Conservation (phyloP, 78 protist genomes). For the Trichosphaerium sp. region DNA sequence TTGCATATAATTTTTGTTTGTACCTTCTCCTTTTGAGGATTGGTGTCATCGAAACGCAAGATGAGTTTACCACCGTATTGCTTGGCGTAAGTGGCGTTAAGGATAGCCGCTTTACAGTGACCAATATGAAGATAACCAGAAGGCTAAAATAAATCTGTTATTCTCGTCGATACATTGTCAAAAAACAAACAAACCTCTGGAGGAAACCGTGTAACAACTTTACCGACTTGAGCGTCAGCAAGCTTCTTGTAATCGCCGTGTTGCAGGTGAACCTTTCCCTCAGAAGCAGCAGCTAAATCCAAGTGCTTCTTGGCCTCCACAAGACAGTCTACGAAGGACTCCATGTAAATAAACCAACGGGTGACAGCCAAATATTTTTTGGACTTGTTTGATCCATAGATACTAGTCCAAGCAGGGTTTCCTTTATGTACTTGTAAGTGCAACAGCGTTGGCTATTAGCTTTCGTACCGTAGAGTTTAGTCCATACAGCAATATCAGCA, state of each 20-base stretch:
- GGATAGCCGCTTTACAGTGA: constrained; percentile 96
- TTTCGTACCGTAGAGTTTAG: too few relatives aligned
- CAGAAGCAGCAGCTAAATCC: background rate
- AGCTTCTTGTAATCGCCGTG: constrained; percentile 14
- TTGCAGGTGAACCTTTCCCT: background rate
- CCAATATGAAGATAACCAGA: constrained; percentile 97
- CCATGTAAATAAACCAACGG: background rate
- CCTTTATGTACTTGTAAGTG: background rate
- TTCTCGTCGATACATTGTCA: too few relatives aligned
- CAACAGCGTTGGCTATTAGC: background rate
- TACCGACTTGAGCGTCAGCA: constrained; percentile 68
- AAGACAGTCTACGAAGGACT: background rate
- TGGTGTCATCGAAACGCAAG: constrained; percentile 98
- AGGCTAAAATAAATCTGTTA: too few relatives aligned
- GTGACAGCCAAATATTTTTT: background rate
- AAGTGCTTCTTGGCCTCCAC: background rate
- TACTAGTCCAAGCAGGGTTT: background rate
- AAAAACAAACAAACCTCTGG: too few relatives aligned
- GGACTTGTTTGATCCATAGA: background rate
- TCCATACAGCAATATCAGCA: background rate
- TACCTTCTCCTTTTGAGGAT: constrained; percentile 84
- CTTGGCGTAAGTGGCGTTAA: constrained; percentile 73
- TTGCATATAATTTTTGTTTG: background rate
- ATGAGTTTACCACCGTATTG: constrained; percentile 70
- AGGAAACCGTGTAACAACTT: constrained; percentile 97